These are phyloP conservation scores for Marasmius oreades DNA, from an alignment of 1,284 basidiomycete species.

Conservation along the genomic window DNA sequence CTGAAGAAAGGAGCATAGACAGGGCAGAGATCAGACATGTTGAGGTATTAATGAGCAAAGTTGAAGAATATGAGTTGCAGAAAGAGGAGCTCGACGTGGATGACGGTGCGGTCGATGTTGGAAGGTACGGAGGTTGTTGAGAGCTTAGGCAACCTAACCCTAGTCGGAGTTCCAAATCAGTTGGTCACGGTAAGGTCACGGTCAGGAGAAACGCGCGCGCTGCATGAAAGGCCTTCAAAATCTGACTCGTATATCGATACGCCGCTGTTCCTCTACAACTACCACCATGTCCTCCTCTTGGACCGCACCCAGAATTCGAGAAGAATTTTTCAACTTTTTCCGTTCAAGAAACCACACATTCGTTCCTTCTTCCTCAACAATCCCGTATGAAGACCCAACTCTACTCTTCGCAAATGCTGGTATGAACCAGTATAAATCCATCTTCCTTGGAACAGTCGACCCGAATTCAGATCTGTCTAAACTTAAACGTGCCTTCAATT, in stretches of 20 bases:
- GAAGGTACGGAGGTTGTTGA: too few relatives aligned
- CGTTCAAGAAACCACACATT: conserved; percentile 80
- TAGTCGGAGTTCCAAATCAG: neutral
- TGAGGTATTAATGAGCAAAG: neutral
- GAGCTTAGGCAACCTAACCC: neutral
- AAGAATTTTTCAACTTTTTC: conserved; percentile 78
- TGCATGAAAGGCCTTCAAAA: neutral
- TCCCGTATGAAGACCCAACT: conserved; percentile 97
- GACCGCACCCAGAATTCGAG: conserved; percentile 73
- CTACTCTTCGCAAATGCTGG: conserved; percentile 97
- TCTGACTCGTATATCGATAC: conserved; percentile 3
- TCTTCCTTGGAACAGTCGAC: conserved; percentile 96
- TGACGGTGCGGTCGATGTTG: neutral
- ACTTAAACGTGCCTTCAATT: conserved; percentile 92
- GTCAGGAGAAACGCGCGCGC: neutral
- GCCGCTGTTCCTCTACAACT: conserved; percentile 9
- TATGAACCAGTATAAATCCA: conserved; percentile 98
- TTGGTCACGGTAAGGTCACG: neutral
- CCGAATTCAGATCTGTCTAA: conserved; percentile 87
- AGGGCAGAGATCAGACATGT: conserved; percentile 85
- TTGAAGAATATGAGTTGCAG: neutral
- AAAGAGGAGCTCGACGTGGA: neutral
- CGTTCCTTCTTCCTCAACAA: conserved; percentile 90
- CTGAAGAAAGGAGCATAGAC: conserved; percentile 98
- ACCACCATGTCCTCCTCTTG: conserved; percentile 34